Percentiles rank a stretch among this genome's conserved stretches.
Conservation (phyloP, 2,329 filamentous ascomycete species). For the Chrysoporthe austroafricana region DNA sequence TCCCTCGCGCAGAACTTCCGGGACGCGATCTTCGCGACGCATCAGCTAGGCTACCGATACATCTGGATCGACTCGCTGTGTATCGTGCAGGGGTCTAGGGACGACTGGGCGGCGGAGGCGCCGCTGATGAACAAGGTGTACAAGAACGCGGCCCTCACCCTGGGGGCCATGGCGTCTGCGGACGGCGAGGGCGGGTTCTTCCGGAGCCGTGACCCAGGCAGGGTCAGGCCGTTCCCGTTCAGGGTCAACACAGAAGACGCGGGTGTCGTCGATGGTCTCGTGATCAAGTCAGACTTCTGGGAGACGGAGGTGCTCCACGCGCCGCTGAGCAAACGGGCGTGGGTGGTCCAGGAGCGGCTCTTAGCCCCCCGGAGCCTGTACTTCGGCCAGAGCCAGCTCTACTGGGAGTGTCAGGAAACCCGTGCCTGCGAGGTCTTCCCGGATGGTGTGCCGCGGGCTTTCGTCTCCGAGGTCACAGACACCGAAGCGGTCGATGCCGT, state of each 20-base stretch:
- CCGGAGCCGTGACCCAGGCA: not conserved
- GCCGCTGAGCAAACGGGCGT: slow-evolving; percentile 13
- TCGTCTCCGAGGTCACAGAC: slow-evolving; percentile 7
- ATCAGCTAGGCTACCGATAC: slow-evolving; percentile 27
- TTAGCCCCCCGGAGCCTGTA: slow-evolving; percentile 20
- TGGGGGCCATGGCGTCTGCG: slow-evolving; percentile 7
- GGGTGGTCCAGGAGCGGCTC: slow-evolving; percentile 26
- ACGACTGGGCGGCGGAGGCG: slow-evolving; percentile 33
- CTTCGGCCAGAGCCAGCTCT: slow-evolving; percentile 18
- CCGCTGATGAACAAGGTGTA: slow-evolving; percentile 36
- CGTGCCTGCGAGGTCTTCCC: slow-evolving; percentile 24
- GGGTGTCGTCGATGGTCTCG: not conserved
- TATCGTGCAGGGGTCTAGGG: slow-evolving; percentile 26
- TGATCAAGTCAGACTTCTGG: slow-evolving; percentile 22
- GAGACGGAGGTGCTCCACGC: slow-evolving; percentile 14
- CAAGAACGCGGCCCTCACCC: slow-evolving; percentile 26
- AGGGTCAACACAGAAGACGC: not conserved
- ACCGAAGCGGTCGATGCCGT: rapidly evolving
- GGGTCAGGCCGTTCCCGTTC: not conserved
- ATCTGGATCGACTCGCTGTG: slow-evolving; percentile 18
- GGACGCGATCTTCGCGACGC: slow-evolving; percentile 29
- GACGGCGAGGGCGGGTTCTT: slow-evolving; percentile 22
- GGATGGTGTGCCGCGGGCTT: not conserved
- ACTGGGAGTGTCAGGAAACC: slow-evolving; percentile 24
- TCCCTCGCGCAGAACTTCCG: slow-evolving; percentile 27